Conservation (phyloP, 2,329 filamentous ascomycete species). For the Thermomyces lanuginosus region DNA sequence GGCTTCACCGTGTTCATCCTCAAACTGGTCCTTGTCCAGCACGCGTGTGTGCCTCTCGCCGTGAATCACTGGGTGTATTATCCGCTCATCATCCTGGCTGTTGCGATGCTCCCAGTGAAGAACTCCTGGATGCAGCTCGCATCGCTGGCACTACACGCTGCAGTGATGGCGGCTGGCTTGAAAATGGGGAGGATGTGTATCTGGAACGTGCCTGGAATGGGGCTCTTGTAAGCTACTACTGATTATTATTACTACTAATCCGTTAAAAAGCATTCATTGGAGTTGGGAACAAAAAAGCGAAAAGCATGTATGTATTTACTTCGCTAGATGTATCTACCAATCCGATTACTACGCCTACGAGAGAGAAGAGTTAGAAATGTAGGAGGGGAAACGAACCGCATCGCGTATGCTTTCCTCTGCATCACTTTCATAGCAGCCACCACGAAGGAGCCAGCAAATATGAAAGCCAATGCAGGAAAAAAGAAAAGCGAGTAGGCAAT, state of each 20-base stretch:
- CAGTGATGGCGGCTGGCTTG: conserved; percentile 27
- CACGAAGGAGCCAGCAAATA: too few relatives aligned
- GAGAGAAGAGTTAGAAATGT: too few relatives aligned
- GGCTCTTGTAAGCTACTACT: neutral
- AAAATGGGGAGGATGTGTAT: conserved; percentile 20
- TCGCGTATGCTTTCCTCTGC: too few relatives aligned
- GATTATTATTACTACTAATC: too few relatives aligned
- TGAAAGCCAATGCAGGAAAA: too few relatives aligned
- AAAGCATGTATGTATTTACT: too few relatives aligned
- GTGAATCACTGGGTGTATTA: conserved; percentile 48
- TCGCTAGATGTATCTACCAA: too few relatives aligned
- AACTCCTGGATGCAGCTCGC: conserved; percentile 23
- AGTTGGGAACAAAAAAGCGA: too few relatives aligned
- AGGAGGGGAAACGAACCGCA: conserved; percentile 14
- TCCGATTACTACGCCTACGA: too few relatives aligned
- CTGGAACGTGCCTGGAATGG: conserved; percentile 7
- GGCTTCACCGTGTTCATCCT: conserved; percentile 48
- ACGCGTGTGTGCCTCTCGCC: conserved; percentile 56
- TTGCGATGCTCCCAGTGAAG: conserved; percentile 39
- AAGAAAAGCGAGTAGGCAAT: too few relatives aligned
- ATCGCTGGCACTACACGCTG: conserved; percentile 32
- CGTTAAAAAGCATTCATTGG: too few relatives aligned
- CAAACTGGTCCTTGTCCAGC: conserved; percentile 50
- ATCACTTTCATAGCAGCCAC: too few relatives aligned
- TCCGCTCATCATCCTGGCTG: conserved; percentile 52